Base-by-base conservation (phyloP, 208 protist species). In the Trypanosomatidae sp. region DNA sequence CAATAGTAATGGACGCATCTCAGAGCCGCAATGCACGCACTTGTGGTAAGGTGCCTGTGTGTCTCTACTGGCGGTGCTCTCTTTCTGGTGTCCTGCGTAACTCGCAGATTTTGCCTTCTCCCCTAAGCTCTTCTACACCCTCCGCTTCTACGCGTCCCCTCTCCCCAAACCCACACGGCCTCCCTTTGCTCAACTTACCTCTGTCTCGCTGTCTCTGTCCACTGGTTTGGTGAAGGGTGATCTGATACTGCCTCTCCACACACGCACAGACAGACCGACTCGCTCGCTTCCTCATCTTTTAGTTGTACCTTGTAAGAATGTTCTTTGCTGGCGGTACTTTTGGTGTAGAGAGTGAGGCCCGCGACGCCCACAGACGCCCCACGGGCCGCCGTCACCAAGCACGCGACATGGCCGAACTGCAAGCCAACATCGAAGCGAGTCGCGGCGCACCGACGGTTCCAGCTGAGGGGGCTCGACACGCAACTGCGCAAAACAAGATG, bases 331-430 rank as follows among this genome's bases (percentile, higher is more conserved):
- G 77, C 13, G 79, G 69, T 28, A 85, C 84, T 39, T 70, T 89
- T 68, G 83, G 86, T 13, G 58, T 74, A 6, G 85, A 93, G 62
- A 92, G 82, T 75, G 88, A 90, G 44, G 66, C 64, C 1, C 66
- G 77, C 19, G 86, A 84, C 19, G 74, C 69, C 30, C 77, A 77
- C 28, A 66, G 67, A 62, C 86, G 81, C 36, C 80, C 64, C 28
- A 72, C 77, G 3, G 91, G 91, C 9, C 84, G 87, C 0, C 84
- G 88, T 12, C 91, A 95, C 70, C 67, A 82, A 33, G 76, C 88
- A 30, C 80, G 77, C 44, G 87, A 91, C 28, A 88, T 91, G 77
- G 62, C 84, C 25, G 81, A 69, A 58, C 44, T 69, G 68, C 60
- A 82, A 74, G 84, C 68, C 50, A 62, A 22, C 15, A 25, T 59